Evolutionary conservation across 148 eudicot species (phyloP), one percentile per base, ranked within the genome.

Genomic region (Persicaria maculosa): DNA sequence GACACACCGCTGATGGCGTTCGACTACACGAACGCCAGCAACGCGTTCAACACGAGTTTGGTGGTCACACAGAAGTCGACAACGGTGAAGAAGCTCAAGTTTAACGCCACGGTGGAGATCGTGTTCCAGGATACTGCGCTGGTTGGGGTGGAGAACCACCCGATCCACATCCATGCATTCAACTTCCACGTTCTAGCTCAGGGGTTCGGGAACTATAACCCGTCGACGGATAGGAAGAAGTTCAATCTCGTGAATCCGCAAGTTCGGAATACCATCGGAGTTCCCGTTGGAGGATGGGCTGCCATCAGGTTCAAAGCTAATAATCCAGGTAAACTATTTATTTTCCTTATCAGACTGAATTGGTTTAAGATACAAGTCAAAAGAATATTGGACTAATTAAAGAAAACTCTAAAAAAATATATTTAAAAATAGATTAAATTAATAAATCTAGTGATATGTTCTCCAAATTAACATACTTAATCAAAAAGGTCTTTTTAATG

Each of bases 141-240:
- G 40, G 17, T 89, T 1, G 81, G 74, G 1, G 46, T 78, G 1
- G 96, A 89, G 71, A 89, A 87, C 77, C 98, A 93, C 75, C 96
- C 98, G 0, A 90, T 93, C 50, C 97, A 90, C 47, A 76, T 93
- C 73, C 97, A 93, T 57, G 91, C 93, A 4, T 84, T 81, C 52
- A 85, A 88, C 58, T 90, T 90, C 70, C 77, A 87, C 6, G 93
- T 93, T 0, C 25, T 93, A 73, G 97, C 88, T 14, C 87, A 86
- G 65, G 97, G 93, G 8, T 90, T 89, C 62, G 92, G 96, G 4
- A 86, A 87, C 17, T 93, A 85, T 52, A 71, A 93, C 52, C 25
- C 82, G 0, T 16, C 58, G 0, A 73, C 45, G 12, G 88, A 85
- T 53, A 68, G 79, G 2, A 72, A 68, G 11, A 88, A 77, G 55